A percentile compares a stretch with the other conserved stretches of the same genome.
phyloP scores from a whole-genome alignment of 768 basidiomycete species.

The Stropharia rugosoannulata region DNA sequence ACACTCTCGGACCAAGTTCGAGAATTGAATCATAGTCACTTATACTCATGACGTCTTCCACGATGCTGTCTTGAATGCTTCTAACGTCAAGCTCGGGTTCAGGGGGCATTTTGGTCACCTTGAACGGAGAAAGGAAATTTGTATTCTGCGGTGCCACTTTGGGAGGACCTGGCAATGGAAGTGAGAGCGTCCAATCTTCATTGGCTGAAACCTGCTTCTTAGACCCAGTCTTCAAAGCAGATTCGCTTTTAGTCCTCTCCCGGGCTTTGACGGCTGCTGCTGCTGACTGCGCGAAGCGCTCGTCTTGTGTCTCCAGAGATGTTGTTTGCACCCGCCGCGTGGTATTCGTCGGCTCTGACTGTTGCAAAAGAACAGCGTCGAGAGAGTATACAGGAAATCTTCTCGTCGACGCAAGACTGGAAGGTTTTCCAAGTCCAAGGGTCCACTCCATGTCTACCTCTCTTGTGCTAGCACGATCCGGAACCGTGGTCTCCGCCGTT shows the following conservation, averaged over 20 bases:
- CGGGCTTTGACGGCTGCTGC: background rate
- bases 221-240: constrained; percentile 7
- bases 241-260: constrained; percentile 19
- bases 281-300: background rate
- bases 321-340: background rate
- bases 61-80: background rate
- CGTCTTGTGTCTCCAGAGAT: background rate
- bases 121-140: background rate
- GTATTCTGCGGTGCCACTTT: background rate
- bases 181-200: constrained; percentile 20
- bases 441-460: background rate
- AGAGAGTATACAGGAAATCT: background rate
- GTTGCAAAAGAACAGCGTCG: background rate
- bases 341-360: background rate
- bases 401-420: background rate
- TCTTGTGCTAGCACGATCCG: background rate
- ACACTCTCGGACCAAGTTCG: background rate
- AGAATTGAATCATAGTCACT: background rate
- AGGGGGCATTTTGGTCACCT: background rate
- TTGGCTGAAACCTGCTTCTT: background rate
- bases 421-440: background rate
- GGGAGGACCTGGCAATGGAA: constrained; percentile 10
- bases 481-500: background rate
- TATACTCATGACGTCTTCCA: background rate
- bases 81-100: background rate